phyloP scores from a whole-genome alignment of 1,139 yeast genomes.

The Petasospora rhodanensis region DNA sequence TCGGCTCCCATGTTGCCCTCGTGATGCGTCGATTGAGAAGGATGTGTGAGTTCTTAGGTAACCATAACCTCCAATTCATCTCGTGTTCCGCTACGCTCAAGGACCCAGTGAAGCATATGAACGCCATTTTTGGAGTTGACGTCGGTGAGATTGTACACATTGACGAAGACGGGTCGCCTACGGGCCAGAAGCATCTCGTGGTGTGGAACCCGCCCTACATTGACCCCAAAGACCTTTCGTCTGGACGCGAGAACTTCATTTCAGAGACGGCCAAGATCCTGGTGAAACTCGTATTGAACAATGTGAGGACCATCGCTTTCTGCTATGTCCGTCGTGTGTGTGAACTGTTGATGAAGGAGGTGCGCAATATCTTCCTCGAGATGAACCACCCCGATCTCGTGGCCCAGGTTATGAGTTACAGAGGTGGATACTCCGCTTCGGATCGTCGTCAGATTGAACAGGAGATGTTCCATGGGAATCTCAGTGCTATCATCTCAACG shows the following conservation, averaged over 20 bases:
- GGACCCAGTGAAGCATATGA: constrained; percentile 68
- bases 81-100: constrained; percentile 93
- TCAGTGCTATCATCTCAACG: constrained; percentile 87
- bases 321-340: constrained; percentile 85
- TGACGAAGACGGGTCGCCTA: constrained; percentile 81
- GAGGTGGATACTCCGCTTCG: constrained; percentile 88
- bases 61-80: constrained; percentile 52
- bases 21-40: constrained; percentile 75
- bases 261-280: constrained; percentile 72
- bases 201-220: constrained; percentile 81
- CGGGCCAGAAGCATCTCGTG: constrained; percentile 67
- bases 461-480: constrained; percentile 82
- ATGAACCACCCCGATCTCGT: constrained; percentile 40
- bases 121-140: constrained; percentile 62
- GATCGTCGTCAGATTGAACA: constrained; percentile 85
- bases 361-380: constrained; percentile 47
- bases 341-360: constrained; percentile 82
- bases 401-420: constrained; percentile 80
- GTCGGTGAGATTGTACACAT: constrained; percentile 46
- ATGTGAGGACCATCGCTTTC: constrained; percentile 81
- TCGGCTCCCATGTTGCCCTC: constrained; percentile 88
- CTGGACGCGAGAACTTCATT: constrained; percentile 66
- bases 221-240: constrained; percentile 51
- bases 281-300: constrained; percentile 55
- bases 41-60: constrained; percentile 51